These are phyloP conservation scores for Cyclostephanos invisitatus DNA, from an alignment of 108 stramenopile species.

Conservation along the genomic window DNA sequence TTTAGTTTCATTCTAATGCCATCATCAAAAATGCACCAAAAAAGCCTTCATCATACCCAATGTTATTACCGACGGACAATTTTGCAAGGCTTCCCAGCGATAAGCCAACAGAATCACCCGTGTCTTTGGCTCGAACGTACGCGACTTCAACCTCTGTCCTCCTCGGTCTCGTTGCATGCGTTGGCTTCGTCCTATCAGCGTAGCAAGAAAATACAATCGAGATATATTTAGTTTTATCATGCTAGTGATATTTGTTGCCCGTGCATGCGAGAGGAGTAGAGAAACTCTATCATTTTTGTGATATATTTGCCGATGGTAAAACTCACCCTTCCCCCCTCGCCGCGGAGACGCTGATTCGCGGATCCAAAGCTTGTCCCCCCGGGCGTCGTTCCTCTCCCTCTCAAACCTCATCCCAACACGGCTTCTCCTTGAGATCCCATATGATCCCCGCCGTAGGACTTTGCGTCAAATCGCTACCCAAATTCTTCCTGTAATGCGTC, in stretches of 20 bases:
- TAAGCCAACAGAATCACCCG: background rate
- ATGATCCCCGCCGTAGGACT: conserved; percentile 84
- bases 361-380: too few species aligned
- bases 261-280: background rate
- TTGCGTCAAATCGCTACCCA: conserved; percentile 60
- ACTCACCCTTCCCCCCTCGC: background rate
- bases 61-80: conserved; percentile 1
- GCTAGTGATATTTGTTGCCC: background rate
- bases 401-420: conserved; percentile 65
- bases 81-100: background rate
- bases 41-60: conserved; percentile 10
- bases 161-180: background rate
- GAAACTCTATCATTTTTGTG: background rate
- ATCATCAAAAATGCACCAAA: background rate
- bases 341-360: background rate
- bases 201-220: background rate
- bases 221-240: background rate
- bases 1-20: background rate
- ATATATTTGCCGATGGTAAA: background rate
- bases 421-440: conserved; percentile 83
- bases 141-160: background rate
- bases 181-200: background rate
- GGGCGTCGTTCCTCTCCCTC: too few species aligned
- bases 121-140: background rate
- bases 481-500: conserved; percentile 66